Conservation (phyloP, 371 early-diverging fungal genomes). For the Blakeslea trispora region DNA sequence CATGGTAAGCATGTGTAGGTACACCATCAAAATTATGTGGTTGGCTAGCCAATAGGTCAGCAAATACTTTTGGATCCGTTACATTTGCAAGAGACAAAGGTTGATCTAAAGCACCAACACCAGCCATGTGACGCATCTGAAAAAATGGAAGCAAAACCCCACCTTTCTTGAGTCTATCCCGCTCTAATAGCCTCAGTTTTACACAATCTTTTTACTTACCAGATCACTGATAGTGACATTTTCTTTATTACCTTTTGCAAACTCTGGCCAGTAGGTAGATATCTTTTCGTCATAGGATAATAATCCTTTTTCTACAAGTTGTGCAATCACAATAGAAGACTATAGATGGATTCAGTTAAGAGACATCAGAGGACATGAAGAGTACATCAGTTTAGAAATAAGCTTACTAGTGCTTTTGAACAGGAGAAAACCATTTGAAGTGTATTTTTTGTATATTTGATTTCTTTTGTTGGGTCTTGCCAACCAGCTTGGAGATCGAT, state of each 20-base stretch:
- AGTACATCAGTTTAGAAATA: background rate
- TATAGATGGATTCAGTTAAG: constrained; percentile 6
- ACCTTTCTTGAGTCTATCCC: no score
- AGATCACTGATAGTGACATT: constrained; percentile 66
- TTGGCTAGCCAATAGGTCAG: constrained; percentile 56
- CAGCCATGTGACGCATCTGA: constrained; percentile 64
- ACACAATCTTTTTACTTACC: no score
- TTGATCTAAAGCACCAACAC: constrained; percentile 59
- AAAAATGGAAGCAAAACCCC: background rate
- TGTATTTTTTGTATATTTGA: constrained; percentile 52
- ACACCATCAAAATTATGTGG: constrained; percentile 65
- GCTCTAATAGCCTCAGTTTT: no score
- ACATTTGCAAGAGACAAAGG: constrained; percentile 35
- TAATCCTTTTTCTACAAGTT: constrained; percentile 60
- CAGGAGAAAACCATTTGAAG: constrained; percentile 71
- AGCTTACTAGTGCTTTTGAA: constrained; percentile 59
- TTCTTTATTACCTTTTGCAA: constrained; percentile 72
- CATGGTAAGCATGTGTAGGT: constrained; percentile 62
- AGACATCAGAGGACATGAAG: no score
- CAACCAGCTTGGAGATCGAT: constrained; percentile 69
- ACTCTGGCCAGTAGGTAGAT: constrained; percentile 76
- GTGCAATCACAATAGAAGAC: constrained; percentile 58
- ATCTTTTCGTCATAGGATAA: constrained; percentile 59
- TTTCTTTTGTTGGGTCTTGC: constrained; percentile 45
- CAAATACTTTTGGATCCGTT: constrained; percentile 33